Evolutionary conservation across 495 filamentous ascomycete genomes (phyloP), one percentile per base, ranked within the genome.

Genomic region (Neurospora sp.): DNA sequence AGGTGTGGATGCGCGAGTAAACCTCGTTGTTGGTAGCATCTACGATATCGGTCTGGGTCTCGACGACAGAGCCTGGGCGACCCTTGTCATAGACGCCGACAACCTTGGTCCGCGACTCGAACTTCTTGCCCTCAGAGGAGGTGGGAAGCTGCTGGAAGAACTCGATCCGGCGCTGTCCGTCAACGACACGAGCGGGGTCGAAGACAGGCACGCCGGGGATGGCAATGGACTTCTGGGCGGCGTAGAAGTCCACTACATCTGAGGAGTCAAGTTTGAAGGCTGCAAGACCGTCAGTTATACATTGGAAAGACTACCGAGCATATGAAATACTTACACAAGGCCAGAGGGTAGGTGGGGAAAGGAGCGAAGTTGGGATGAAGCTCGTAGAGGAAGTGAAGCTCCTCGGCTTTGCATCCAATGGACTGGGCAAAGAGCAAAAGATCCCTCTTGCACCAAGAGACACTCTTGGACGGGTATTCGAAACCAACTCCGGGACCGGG

Each of bases 21-120:
- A 91, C 86, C 77, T 94, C 92, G 48, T 90, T 92, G 11, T 81
- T 88, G 66, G 80, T 80, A 59, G 84, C 89, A 73, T 97, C 92
- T 0, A 94, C 91, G 39, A 96, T 88, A 21, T 90, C 84, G 45
- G 90, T 85, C 84, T 96, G 91, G 15, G 90, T 93, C 80, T 96
- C 94, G 11, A 96, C 84, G 5, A 97, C 93, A 17, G 88, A 91
- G 24, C 93, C 93, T 0, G 92, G 87, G 77, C 93, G 92, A 72
- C 94, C 94, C 84, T 97, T 97, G 81, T 97, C 94, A 81, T 95
- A 97, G 17, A 97, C 92, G 21, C 94, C 94, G 13, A 97, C 81
- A 38, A 96, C 91, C 81, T 92, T 94, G 75, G 85, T 89, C 71
- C 92, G 88, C 54, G 94, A 81, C 84, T 97, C 92, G 78, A 94